Conservation (phyloP, 106 monocot species). For the Triglochin maritima region DNA sequence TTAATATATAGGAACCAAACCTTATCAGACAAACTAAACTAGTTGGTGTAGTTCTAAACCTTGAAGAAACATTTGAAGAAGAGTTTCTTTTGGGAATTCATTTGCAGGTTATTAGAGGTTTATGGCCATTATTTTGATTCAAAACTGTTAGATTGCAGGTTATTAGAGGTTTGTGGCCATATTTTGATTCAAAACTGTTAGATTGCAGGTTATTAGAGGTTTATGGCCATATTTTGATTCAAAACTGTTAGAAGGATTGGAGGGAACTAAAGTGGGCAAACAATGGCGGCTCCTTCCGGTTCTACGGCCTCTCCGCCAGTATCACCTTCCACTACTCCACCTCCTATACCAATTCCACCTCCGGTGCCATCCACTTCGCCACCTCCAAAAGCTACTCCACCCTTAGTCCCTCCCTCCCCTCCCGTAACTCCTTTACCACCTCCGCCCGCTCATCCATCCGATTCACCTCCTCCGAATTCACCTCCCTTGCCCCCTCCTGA, state of each 20-base stretch:
- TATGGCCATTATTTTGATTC: constrained; percentile 1
- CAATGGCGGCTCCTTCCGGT: constrained; percentile 6
- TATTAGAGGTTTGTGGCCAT: no score
- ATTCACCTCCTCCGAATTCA: background rate
- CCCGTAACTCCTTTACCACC: background rate
- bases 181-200: background rate
- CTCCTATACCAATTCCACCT: background rate
- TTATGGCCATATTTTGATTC: constrained; percentile 2
- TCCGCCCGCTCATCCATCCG: constrained; percentile 8
- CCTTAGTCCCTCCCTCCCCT: constrained; percentile 1
- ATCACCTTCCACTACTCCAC: background rate
- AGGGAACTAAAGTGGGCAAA: constrained; percentile 7
- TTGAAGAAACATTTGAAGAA: background rate
- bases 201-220: no score
- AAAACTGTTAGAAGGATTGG: background rate
- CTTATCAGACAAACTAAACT: no score
- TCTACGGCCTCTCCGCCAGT: background rate
- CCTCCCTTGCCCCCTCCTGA: background rate
- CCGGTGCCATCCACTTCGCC: background rate
- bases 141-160: background rate
- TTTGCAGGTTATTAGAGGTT: no score
- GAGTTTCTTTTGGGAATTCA: background rate
- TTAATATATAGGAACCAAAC: no score
- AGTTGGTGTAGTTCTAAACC: no score
- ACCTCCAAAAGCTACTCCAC: background rate